phyloP scores from a whole-genome alignment of 768 basidiomycete genomes.

The Sarcodon aspratus region DNA sequence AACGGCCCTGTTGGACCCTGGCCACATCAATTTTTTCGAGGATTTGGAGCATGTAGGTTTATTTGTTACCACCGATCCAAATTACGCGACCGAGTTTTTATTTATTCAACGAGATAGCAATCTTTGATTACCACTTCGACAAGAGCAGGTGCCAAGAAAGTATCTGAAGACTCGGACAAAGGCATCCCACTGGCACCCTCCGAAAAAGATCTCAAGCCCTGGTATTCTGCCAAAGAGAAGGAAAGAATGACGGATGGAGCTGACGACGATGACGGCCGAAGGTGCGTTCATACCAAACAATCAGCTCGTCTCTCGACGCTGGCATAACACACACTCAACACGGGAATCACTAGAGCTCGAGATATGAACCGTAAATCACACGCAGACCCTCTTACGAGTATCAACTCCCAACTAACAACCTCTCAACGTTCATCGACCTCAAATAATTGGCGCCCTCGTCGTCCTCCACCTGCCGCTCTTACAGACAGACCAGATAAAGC shows the following conservation, averaged over 20 bases:
- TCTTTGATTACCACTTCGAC: background rate
- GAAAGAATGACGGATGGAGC: constrained; percentile 9
- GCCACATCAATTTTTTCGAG: constrained; percentile 79
- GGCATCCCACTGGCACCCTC: constrained; percentile 68
- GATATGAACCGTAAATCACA: constrained; percentile 51
- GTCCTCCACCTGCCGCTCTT: constrained; percentile 6
- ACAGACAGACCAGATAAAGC: background rate
- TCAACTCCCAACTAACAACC: constrained; percentile 48
- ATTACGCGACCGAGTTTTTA: background rate
- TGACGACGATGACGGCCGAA: constrained; percentile 10
- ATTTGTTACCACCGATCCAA: background rate
- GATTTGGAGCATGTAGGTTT: constrained; percentile 59
- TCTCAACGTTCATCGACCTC: constrained; percentile 17
- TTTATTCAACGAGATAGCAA: background rate
- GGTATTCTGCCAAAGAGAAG: constrained; percentile 38
- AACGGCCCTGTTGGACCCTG: constrained; percentile 9
- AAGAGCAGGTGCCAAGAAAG: background rate
- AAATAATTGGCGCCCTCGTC: constrained; percentile 3
- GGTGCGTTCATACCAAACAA: constrained; percentile 7
- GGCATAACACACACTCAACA: background rate
- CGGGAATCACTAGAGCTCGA: constrained; percentile 31
- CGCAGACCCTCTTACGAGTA: constrained; percentile 66
- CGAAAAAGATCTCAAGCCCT: constrained; percentile 69
- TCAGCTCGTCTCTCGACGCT: background rate
- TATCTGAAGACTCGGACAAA: constrained; percentile 42